Percentiles rank a stretch among this genome's conserved stretches.
These are phyloP conservation scores for Solanum appendiculatum DNA, from an alignment of 257 asterid species.

Conservation along the genomic window DNA sequence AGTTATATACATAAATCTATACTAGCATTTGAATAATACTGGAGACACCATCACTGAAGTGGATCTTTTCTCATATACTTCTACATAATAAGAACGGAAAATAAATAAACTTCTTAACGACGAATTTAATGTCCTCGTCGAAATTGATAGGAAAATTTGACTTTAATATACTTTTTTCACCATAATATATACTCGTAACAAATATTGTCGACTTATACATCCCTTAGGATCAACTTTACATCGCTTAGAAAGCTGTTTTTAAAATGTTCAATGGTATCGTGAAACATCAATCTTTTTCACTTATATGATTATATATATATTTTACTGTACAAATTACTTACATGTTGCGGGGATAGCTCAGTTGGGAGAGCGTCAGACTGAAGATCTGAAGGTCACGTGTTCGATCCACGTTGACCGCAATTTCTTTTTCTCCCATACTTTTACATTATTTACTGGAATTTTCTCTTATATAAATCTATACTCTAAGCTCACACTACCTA, in stretches of 20 bases:
- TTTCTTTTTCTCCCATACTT: too few species aligned
- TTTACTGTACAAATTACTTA: fast-evolving
- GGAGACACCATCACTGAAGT: too few species aligned
- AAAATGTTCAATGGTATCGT: neutral
- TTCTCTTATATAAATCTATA: neutral
- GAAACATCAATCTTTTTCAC: neutral
- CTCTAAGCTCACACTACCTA: neutral
- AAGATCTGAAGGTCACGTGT: conserved; percentile 85
- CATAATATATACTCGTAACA: neutral
- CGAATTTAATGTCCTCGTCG: neutral
- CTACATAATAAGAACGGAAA: too few species aligned
- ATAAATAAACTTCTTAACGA: too few species aligned
- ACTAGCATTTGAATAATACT: too few species aligned
- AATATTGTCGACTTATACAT: neutral
- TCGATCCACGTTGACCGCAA: conserved; percentile 17
- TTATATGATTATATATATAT: too few species aligned
- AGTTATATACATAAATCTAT: too few species aligned
- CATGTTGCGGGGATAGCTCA: conserved; percentile 70
- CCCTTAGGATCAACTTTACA: neutral
- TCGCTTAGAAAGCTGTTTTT: neutral
- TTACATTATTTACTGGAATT: too few species aligned
- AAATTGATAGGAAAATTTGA: neutral
- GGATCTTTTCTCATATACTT: too few species aligned
- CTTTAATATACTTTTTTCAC: neutral
- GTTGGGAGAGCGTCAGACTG: conserved; percentile 97